Percentiles rank a stretch among this genome's conserved stretches.
These are phyloP conservation scores for Ganoderma boninense DNA, from an alignment of 1,284 basidiomycete species.

Conservation along the genomic window DNA sequence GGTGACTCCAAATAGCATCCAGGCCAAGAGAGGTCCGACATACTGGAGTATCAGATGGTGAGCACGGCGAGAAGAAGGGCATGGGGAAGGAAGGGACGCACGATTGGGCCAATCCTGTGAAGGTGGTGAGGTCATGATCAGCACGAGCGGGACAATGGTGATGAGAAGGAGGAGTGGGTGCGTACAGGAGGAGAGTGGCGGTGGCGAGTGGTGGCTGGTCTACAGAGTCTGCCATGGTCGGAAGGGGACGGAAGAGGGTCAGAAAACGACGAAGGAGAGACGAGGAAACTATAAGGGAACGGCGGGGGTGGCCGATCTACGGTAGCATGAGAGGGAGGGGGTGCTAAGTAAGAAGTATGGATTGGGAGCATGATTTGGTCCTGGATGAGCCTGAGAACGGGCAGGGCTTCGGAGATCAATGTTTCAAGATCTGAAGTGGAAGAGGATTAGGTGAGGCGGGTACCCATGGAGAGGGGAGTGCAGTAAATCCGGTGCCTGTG, in stretches of 20 bases:
- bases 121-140: not conserved
- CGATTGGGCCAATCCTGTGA: not conserved
- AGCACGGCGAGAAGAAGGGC: not conserved
- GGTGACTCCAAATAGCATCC: not conserved
- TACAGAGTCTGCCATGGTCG: not conserved
- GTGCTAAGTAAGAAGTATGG: not conserved
- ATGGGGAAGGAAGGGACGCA: not conserved
- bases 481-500: slow-evolving; percentile 1
- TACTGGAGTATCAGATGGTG: not conserved
- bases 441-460: not conserved
- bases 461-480: not conserved
- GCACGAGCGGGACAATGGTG: not conserved
- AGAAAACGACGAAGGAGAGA: not conserved
- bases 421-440: not conserved
- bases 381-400: not conserved
- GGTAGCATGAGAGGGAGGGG: not conserved
- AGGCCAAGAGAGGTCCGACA: not conserved
- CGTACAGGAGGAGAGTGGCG: not conserved
- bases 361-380: not conserved
- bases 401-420: not conserved
- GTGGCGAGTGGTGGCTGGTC: not conserved
- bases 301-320: not conserved
- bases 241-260: not conserved
- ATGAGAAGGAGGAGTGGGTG: not conserved
- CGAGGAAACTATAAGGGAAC: not conserved